Percentiles rank a stretch among this genome's conserved stretches.
Conservation (phyloP, 345 rosid species). For the Streptanthus diversifolius region DNA sequence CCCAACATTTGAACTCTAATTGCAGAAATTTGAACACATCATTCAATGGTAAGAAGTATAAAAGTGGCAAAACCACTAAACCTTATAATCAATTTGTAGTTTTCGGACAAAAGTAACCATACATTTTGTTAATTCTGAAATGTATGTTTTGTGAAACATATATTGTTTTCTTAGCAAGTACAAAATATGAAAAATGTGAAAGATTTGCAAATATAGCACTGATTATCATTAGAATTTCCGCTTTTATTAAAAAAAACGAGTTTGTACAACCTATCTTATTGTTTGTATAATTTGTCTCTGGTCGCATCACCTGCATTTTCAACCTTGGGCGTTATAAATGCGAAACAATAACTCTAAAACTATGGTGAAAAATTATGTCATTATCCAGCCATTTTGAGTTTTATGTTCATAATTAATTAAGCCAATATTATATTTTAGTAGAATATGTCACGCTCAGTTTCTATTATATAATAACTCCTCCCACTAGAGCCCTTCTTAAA, state of each 20-base stretch:
- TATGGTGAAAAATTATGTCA: not conserved
- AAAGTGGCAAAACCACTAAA: not conserved
- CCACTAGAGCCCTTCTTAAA: conserved; percentile 14
- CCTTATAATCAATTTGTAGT: not conserved
- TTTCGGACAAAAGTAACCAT: not conserved
- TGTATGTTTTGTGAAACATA: not conserved
- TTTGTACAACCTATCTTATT: not conserved
- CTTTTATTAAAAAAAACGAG: not conserved
- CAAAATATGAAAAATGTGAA: not conserved
- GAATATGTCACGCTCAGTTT: conserved; percentile 5
- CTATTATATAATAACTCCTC: conserved; percentile 29
- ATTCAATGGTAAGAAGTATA: not conserved
- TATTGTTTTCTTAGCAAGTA: not conserved
- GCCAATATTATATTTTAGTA: conserved; percentile 1
- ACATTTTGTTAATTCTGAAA: not conserved
- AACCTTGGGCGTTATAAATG: conserved; percentile 12
- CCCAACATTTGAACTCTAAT: not conserved
- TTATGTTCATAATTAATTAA: not conserved
- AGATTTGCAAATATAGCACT: not conserved
- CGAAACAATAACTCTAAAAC: not conserved
- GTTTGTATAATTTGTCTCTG: conserved; percentile 3
- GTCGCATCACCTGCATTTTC: conserved; percentile 20
- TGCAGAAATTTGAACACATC: not conserved
- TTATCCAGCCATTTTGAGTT: not conserved
- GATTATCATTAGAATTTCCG: not conserved